A percentile compares a stretch with the other conserved stretches of the same genome.
These are phyloP conservation scores for Conidiobolus incongruus DNA, from an alignment of 371 early-diverging fungal species.

Conservation along the genomic window DNA sequence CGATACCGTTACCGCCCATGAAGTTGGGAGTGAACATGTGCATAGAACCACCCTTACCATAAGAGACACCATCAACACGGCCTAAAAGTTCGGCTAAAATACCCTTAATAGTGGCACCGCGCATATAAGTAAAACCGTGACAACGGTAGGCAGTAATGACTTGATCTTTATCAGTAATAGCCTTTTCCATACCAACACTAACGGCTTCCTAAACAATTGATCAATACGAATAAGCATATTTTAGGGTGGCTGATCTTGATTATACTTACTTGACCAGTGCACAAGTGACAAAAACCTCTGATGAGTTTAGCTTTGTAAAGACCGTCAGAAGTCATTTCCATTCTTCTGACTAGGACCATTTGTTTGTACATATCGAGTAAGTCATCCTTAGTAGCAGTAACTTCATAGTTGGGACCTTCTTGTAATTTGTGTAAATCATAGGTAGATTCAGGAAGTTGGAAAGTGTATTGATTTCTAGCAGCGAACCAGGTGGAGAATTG, in stretches of 20 bases:
- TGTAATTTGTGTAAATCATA: neutral
- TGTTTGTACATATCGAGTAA: constrained; percentile 57
- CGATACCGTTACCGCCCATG: constrained; percentile 99
- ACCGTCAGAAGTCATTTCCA: constrained; percentile 88
- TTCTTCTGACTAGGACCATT: constrained; percentile 75
- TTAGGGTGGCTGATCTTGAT: neutral
- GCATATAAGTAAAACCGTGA: constrained; percentile 91
- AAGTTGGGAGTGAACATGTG: constrained; percentile 96
- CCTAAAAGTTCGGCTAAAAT: constrained; percentile 84
- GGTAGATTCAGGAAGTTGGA: constrained; percentile 1
- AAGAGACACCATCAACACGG: constrained; percentile 68
- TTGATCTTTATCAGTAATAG: constrained; percentile 68
- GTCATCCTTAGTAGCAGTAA: constrained; percentile 37
- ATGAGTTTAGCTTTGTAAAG: constrained; percentile 93
- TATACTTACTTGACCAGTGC: constrained; percentile 79
- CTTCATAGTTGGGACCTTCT: constrained; percentile 30
- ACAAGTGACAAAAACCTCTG: constrained; percentile 98
- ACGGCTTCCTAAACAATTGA: constrained; percentile 70
- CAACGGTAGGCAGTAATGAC: constrained; percentile 98
- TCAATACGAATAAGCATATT: neutral
- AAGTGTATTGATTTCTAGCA: neutral
- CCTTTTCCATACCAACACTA: constrained; percentile 84
- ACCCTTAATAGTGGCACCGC: constrained; percentile 52
- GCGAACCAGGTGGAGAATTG: neutral
- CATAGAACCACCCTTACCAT: constrained; percentile 99